Conservation (phyloP, 2,329 filamentous ascomycete genomes). For the Epichloe sp. region DNA sequence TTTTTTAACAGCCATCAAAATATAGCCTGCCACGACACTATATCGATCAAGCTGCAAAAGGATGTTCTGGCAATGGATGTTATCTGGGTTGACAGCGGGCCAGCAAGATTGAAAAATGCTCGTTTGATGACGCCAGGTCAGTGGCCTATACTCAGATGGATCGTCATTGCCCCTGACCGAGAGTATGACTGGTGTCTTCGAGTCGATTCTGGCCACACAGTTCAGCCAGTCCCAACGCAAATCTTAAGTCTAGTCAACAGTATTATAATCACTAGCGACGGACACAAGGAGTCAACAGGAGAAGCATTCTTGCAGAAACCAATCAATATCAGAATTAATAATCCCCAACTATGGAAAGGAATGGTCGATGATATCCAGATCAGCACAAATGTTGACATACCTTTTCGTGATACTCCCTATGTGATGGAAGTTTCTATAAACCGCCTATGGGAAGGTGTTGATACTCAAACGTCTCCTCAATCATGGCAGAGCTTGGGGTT, state of each 20-base stretch:
- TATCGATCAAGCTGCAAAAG: conserved; percentile 7
- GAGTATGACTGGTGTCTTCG: conserved; percentile 22
- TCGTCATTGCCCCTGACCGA: conserved; percentile 22
- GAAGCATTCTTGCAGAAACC: background rate
- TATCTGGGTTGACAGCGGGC: conserved; percentile 1
- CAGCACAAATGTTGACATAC: conserved; percentile 16
- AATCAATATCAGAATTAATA: background rate
- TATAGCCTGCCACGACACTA: conserved; percentile 9
- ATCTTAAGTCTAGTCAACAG: conserved; percentile 12
- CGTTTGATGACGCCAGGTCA: conserved; percentile 11
- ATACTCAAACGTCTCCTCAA: conserved; percentile 9
- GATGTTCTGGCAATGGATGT: conserved; percentile 12
- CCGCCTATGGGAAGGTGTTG: conserved; percentile 14
- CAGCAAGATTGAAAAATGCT: conserved; percentile 12
- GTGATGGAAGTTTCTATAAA: conserved; percentile 20
- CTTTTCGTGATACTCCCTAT: conserved; percentile 18
- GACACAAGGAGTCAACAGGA: background rate
- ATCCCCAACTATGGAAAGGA: background rate
- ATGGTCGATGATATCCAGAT: conserved; percentile 11
- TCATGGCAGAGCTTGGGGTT: conserved; percentile 20
- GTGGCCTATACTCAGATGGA: conserved; percentile 18
- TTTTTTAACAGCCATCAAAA: conserved; percentile 8
- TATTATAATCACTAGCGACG: conserved; percentile 8
- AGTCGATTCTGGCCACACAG: conserved; percentile 14
- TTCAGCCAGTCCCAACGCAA: conserved; percentile 8